Evolutionary conservation across 805 yeast species (phyloP).

Genomic region (Metschnikowia borealis): DNA sequence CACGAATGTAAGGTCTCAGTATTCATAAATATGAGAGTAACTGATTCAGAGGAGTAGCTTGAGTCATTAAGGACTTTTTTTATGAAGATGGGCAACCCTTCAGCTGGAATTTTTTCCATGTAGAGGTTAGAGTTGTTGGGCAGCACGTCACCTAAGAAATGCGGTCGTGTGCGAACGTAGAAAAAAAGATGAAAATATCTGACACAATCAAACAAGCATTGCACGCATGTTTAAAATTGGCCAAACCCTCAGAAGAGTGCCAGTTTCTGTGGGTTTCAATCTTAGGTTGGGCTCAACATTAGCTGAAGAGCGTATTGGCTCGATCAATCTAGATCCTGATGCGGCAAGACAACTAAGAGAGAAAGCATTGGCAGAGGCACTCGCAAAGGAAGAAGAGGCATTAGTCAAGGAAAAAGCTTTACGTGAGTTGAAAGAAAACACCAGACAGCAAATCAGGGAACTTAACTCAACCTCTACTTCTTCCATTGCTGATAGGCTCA

Average conservation of each 20-base stretch:
- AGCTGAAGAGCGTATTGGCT: neutral
- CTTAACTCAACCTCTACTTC: slow-evolving; percentile 34
- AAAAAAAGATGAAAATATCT: slow-evolving; percentile 2
- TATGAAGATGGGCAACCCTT: neutral
- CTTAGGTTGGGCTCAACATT: neutral
- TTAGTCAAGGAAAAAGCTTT: slow-evolving; percentile 31
- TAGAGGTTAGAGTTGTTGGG: neutral
- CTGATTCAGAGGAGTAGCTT: neutral
- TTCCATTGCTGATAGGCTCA: slow-evolving; percentile 27
- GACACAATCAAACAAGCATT: neutral
- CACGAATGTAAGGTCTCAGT: neutral
- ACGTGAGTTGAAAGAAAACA: slow-evolving; percentile 28
- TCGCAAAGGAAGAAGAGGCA: slow-evolving; percentile 42
- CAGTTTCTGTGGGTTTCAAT: neutral
- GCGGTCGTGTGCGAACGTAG: slow-evolving; percentile 5
- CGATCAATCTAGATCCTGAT: neutral
- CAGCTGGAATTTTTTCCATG: neutral
- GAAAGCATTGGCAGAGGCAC: slow-evolving; percentile 39
- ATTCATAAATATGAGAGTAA: neutral
- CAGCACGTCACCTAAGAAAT: neutral
- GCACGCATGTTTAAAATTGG: slow-evolving; percentile 2
- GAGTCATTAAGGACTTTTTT: neutral
- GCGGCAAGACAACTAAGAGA: slow-evolving; percentile 30
- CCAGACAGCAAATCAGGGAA: slow-evolving; percentile 25
- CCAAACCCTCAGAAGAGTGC: neutral